phyloP scores from a whole-genome alignment of 805 yeast species.

The Barnettozyma californica region DNA sequence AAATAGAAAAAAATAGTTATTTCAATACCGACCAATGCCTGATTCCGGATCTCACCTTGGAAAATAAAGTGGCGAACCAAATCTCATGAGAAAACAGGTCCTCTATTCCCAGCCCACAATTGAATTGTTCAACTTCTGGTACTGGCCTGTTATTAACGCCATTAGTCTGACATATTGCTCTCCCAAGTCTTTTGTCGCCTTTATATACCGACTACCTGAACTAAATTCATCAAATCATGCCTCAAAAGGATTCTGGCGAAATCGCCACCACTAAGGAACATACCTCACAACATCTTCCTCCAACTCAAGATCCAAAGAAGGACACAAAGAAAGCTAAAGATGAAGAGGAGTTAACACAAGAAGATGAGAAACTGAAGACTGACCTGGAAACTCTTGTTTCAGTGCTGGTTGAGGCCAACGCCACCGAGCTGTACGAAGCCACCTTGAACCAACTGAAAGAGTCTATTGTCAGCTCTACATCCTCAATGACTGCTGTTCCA shows the following conservation, averaged over 20 bases:
- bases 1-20: too few relatives aligned
- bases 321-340: constrained; percentile 21
- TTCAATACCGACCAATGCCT: background rate
- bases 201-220: background rate
- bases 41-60: background rate
- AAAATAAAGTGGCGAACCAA: constrained; percentile 3
- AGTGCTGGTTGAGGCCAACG: constrained; percentile 53
- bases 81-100: background rate
- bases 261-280: constrained; percentile 26
- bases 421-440: constrained; percentile 39
- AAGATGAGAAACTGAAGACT: constrained; percentile 80
- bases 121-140: background rate
- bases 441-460: constrained; percentile 69
- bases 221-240: constrained; percentile 5
- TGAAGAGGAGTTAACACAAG: constrained; percentile 89
- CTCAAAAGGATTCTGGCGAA: constrained; percentile 18
- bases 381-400: constrained; percentile 87
- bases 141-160: background rate
- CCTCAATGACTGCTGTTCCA: constrained; percentile 99
- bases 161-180: background rate
- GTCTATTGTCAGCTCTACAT: constrained; percentile 84
- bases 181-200: background rate
- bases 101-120: background rate
- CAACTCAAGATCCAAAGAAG: constrained; percentile 10
- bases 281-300: constrained; percentile 6